Conservation (phyloP, 805 yeast genomes). For the Hanseniaspora nectarophila region DNA sequence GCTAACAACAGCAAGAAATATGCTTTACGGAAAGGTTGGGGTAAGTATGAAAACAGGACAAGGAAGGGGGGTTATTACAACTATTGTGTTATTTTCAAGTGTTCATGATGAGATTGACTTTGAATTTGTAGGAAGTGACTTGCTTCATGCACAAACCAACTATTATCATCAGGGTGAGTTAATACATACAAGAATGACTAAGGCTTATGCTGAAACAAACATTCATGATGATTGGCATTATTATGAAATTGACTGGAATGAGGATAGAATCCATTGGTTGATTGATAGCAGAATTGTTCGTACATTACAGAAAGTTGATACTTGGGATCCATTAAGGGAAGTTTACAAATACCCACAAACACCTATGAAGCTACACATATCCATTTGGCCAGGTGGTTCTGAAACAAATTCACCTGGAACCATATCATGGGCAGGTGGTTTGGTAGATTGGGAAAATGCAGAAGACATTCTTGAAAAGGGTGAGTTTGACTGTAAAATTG, state of each 20-base stretch:
- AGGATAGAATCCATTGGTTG: conserved; percentile 57
- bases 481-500: conserved; percentile 55
- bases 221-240: conserved; percentile 61
- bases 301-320: conserved; percentile 48
- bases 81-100: conserved; percentile 68
- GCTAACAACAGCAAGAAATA: conserved; percentile 58
- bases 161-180: conserved; percentile 65
- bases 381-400: conserved; percentile 70
- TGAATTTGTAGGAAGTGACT: conserved; percentile 71
- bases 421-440: conserved; percentile 81
- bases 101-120: conserved; percentile 86
- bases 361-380: conserved; percentile 61
- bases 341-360: conserved; percentile 56
- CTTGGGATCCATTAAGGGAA: conserved; percentile 49
- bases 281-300: conserved; percentile 58
- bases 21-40: conserved; percentile 73
- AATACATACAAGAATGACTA: conserved; percentile 47
- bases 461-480: conserved; percentile 61
- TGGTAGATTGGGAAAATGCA: conserved; percentile 63
- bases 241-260: conserved; percentile 72
- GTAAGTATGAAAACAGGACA: conserved; percentile 62
- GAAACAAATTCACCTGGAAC: conserved; percentile 48
- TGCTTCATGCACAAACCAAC: conserved; percentile 60
- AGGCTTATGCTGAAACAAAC: conserved; percentile 27
- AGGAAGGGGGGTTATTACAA: conserved; percentile 69